Base-by-base conservation (phyloP, 805 yeast species). In the Ogataea chonburiensis region DNA sequence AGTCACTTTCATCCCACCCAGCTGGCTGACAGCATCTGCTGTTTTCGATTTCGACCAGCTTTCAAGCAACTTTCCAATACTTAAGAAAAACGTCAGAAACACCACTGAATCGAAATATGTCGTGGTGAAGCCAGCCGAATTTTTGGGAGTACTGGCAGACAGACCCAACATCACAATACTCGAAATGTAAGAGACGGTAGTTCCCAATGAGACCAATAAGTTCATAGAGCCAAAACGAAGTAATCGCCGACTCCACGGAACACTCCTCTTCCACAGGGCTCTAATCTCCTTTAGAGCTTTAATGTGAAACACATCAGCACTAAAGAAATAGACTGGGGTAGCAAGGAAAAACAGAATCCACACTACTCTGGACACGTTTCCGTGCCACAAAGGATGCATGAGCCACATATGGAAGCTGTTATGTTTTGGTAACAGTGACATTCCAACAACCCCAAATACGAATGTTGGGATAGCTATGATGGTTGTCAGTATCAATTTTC, bases 51-150 rank as follows among this genome's bases (percentile, higher is more conserved):
- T 84, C 2, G 89, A 77, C 45, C 70, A 70, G 18, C 81, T 68
- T 56, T 84, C 91, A 31, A 84, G 64, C 18, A 80, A 62, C 28
- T 86, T 69, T 1, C 94, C 94, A 40, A 81, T 75, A 31, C 84
- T 64, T 38, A 84, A 60, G 58, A 84, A 84, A 50, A 84, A 76
- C 0, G 88, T 73, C 45, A 84, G 64, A 52, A 84, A 84, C 3
- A 84, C 86, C 18, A 83, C 91, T 5, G 89, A 79, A 52, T 84
- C 94, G 53, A 84, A 84, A 50, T 81, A 84, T 0, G 85, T 79
- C 4, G 86, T 79, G 11, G 75, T 68, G 40, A 70, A 68, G 1
- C 76, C 81, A 28, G 48, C 60, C 18, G 53, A 36, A 20, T 42
- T 38, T 28, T 40, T 49, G 3, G 35, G 24, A 5, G 58, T 26